phyloP scores from a whole-genome alignment of 495 filamentous ascomycete genomes.

The Rhypophila decipiens region DNA sequence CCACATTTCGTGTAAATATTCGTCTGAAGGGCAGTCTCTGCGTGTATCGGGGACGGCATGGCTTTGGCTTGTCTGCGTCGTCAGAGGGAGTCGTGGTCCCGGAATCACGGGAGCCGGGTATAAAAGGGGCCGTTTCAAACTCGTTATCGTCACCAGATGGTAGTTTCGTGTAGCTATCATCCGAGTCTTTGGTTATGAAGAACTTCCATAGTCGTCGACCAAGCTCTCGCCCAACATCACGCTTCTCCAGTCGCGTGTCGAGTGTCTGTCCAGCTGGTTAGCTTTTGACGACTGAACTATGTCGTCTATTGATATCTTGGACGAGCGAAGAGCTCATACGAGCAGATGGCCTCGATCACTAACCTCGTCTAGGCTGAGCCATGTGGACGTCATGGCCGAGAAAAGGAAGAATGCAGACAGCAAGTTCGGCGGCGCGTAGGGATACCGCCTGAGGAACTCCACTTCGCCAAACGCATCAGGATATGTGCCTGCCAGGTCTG shows the following conservation, averaged over 20 bases:
- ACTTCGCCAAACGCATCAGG: slow-evolving; percentile 63
- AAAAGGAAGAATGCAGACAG: slow-evolving; percentile 62
- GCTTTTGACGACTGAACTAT: too few species aligned
- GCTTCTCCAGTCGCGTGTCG: slow-evolving; percentile 36
- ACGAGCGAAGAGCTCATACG: neutral
- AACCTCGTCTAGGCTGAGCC: slow-evolving; percentile 66
- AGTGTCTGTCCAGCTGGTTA: slow-evolving; percentile 36
- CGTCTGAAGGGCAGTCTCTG: slow-evolving; percentile 57
- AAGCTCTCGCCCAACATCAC: slow-evolving; percentile 43
- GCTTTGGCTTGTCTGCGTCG: neutral
- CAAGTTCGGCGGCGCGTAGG: slow-evolving; percentile 72
- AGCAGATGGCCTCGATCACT: slow-evolving; percentile 3
- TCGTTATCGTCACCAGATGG: slow-evolving; percentile 6
- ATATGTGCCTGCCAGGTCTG: slow-evolving; percentile 66
- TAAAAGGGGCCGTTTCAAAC: slow-evolving; percentile 22
- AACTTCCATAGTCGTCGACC: slow-evolving; percentile 22
- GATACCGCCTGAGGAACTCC: slow-evolving; percentile 59
- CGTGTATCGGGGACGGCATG: slow-evolving; percentile 25
- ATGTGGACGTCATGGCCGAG: slow-evolving; percentile 48
- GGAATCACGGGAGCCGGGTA: slow-evolving; percentile 1
- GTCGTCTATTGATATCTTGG: too few species aligned
- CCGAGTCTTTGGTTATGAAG: slow-evolving; percentile 4
- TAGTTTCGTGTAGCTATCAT: slow-evolving; percentile 12
- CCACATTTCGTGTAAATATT: slow-evolving; percentile 75
- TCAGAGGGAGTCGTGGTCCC: slow-evolving; percentile 5